Percentiles rank a stretch among this genome's conserved stretches.
These are phyloP conservation scores for Zygoascus biomembranicola DNA, from an alignment of 805 yeast species.

Conservation along the genomic window DNA sequence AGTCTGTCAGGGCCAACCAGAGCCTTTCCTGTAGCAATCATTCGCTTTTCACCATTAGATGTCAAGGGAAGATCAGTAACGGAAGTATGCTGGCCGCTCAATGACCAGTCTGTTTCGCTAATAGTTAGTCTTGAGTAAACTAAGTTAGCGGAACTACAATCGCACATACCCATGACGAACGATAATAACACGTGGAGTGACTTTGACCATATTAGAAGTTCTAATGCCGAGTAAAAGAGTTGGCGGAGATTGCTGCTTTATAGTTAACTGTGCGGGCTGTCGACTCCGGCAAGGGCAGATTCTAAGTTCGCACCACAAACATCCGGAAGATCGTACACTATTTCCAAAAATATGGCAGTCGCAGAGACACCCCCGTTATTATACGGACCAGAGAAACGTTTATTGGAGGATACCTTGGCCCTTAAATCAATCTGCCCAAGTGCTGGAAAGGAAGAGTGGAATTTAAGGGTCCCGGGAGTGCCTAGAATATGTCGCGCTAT, in stretches of 20 bases:
- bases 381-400: no score
- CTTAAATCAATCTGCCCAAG: no score
- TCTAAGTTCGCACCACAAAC: background rate
- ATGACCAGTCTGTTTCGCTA: slow-evolving; percentile 90
- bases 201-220: background rate
- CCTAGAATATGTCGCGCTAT: no score
- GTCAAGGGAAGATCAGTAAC: slow-evolving; percentile 76
- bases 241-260: background rate
- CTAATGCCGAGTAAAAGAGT: background rate
- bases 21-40: slow-evolving; percentile 61
- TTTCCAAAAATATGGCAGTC: no score
- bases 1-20: slow-evolving; percentile 54
- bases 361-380: no score
- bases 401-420: no score
- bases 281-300: background rate
- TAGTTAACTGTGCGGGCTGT: background rate
- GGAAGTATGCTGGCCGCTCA: slow-evolving; percentile 87
- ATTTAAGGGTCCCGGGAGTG: no score
- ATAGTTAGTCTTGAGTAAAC: background rate
- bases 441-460: no score
- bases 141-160: background rate
- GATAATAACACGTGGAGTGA: slow-evolving; percentile 32
- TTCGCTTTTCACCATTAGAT: slow-evolving; percentile 66
- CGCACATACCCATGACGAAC: slow-evolving; percentile 30
- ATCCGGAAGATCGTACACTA: background rate